Percentiles rank a stretch among this genome's conserved stretches.
phyloP scores from a whole-genome alignment of 192 early-diverging fungal species.

The Diversispora epigaea region DNA sequence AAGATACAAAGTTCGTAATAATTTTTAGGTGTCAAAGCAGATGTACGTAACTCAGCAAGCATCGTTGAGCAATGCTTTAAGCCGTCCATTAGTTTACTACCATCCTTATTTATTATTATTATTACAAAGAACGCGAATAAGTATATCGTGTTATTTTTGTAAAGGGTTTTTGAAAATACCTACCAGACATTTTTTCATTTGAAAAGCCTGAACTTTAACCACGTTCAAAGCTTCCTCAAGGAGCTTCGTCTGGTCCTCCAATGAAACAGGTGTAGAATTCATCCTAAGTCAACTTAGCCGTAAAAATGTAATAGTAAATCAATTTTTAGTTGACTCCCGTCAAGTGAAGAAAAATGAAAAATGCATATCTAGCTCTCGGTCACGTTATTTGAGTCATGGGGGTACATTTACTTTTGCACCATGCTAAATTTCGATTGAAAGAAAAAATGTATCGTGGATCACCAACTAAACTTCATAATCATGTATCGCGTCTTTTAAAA shows the following conservation, averaged over 20 bases:
- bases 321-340: no score
- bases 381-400: no score
- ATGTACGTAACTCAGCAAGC: slow-evolving; percentile 94
- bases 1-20: slow-evolving; percentile 98
- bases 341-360: no score
- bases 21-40: slow-evolving; percentile 91
- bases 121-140: not conserved
- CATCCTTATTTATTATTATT: slow-evolving; percentile 52
- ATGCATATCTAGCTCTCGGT: no score
- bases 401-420: no score
- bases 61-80: slow-evolving; percentile 98
- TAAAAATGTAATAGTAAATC: no score
- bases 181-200: slow-evolving; percentile 95
- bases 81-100: slow-evolving; percentile 92
- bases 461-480: slow-evolving; percentile 49
- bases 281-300: not conserved
- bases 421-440: no score
- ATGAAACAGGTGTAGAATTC: slow-evolving; percentile 44
- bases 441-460: slow-evolving; percentile 28
- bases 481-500: slow-evolving; percentile 55
- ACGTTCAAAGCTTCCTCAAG: slow-evolving; percentile 90
- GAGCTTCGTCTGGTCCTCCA: slow-evolving; percentile 86
- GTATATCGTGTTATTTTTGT: not conserved
- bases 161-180: no score
- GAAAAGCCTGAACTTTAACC: slow-evolving; percentile 91